Conservation (phyloP, 2,329 filamentous ascomycete species). For the Bimuria novae-zelandiae region DNA sequence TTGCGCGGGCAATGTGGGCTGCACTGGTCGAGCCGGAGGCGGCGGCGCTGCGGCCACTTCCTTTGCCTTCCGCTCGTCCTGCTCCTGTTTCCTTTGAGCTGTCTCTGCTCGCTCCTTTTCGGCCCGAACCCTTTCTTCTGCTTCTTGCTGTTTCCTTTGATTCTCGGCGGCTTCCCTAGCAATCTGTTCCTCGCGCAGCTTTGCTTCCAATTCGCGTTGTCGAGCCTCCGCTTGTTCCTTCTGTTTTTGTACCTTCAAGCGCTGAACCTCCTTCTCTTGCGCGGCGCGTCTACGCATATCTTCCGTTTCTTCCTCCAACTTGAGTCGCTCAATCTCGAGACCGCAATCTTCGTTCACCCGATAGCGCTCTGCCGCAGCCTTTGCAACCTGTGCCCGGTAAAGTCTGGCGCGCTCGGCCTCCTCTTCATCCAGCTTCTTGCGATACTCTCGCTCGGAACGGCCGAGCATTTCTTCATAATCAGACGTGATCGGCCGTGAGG, state of each 20-base stretch:
- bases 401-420: slow-evolving; percentile 65
- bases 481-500: slow-evolving; percentile 40
- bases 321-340: slow-evolving; percentile 56
- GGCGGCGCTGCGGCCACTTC: slow-evolving; percentile 34
- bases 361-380: slow-evolving; percentile 69
- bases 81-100: slow-evolving; percentile 34
- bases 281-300: slow-evolving; percentile 40
- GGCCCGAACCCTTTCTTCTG: slow-evolving; percentile 35
- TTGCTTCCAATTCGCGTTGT: slow-evolving; percentile 40
- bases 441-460: slow-evolving; percentile 52
- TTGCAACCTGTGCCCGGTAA: slow-evolving; percentile 68
- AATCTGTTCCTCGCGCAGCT: slow-evolving; percentile 38
- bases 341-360: slow-evolving; percentile 63
- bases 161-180: slow-evolving; percentile 33
- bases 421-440: slow-evolving; percentile 65
- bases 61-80: slow-evolving; percentile 34
- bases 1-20: slow-evolving; percentile 19
- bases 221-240: slow-evolving; percentile 46
- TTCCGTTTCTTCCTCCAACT: slow-evolving; percentile 48
- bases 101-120: slow-evolving; percentile 39
- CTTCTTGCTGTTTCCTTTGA: slow-evolving; percentile 35
- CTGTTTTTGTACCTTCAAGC: slow-evolving; percentile 50
- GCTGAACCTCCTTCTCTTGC: slow-evolving; percentile 45
- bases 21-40: slow-evolving; percentile 22
- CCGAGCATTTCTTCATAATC: slow-evolving; percentile 52